These are phyloP conservation scores for Orbilia ellipsospora DNA, from an alignment of 2,329 filamentous ascomycete genomes.

Conservation along the genomic window DNA sequence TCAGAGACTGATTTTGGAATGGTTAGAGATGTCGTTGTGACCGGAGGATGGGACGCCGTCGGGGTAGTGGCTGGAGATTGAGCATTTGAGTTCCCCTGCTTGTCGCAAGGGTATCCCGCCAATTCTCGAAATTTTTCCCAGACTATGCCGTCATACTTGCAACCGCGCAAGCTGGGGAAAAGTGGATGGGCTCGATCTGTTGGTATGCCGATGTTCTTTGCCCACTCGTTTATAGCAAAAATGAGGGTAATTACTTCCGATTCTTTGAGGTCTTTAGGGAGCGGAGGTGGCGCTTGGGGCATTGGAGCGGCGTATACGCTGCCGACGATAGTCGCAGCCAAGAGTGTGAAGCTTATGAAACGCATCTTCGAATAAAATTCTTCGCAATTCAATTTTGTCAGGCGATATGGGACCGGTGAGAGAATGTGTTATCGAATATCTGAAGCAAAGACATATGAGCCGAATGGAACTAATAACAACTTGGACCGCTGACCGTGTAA, in stretches of 20 bases:
- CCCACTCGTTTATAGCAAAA: constrained; percentile 20
- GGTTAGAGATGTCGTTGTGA: not conserved
- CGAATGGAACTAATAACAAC: no score
- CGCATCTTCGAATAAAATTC: not conserved
- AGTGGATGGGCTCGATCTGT: constrained; percentile 20
- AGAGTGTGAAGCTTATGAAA: not conserved
- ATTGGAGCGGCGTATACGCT: not conserved
- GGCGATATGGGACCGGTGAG: no score
- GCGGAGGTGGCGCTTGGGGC: constrained; percentile 1
- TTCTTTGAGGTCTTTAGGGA: constrained; percentile 1
- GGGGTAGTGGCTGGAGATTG: not conserved
- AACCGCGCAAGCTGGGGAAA: constrained; percentile 14
- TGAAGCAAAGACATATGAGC: no score
- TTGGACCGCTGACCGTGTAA: no score
- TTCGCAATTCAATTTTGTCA: no score
- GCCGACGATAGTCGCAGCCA: not conserved
- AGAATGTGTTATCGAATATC: no score
- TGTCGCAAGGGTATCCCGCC: constrained; percentile 10
- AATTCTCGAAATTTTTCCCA: constrained; percentile 8
- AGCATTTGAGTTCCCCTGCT: not conserved
- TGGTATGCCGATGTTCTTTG: constrained; percentile 12
- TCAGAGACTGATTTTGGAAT: no score
- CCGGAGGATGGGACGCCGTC: not conserved
- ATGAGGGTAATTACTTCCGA: constrained; percentile 3
- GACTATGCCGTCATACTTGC: constrained; percentile 15